These are phyloP conservation scores for Cutaneotrichosporon sp. DNA, from an alignment of 1,284 basidiomycete species.

Conservation along the genomic window DNA sequence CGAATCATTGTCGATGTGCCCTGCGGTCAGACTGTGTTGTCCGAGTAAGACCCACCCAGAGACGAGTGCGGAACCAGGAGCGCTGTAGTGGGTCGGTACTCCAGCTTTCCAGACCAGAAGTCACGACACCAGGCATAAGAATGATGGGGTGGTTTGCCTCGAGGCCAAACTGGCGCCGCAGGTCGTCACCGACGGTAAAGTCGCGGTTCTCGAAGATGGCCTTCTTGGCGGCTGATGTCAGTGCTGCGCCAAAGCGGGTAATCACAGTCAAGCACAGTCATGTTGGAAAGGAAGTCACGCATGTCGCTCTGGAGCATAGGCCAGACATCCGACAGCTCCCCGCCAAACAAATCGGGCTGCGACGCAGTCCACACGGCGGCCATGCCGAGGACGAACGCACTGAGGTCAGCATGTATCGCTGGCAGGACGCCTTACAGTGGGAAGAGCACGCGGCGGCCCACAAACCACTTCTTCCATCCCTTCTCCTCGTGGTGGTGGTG, in stretches of 20 bases:
- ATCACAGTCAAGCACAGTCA: slow-evolving; percentile 38
- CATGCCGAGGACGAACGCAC: slow-evolving; percentile 15
- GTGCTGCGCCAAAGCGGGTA: background rate
- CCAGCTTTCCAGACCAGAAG: slow-evolving; percentile 47
- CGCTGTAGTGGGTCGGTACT: slow-evolving; percentile 36
- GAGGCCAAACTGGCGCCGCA: slow-evolving; percentile 60
- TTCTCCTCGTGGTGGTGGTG: slow-evolving; percentile 17
- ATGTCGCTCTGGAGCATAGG: slow-evolving; percentile 37
- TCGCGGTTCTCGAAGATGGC: slow-evolving; percentile 66
- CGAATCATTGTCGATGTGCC: slow-evolving; percentile 57
- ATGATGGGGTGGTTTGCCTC: slow-evolving; percentile 71
- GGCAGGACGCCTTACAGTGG: background rate
- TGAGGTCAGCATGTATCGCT: slow-evolving; percentile 1
- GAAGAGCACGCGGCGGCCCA: slow-evolving; percentile 25
- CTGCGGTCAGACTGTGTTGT: slow-evolving; percentile 38
- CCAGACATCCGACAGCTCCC: slow-evolving; percentile 27
- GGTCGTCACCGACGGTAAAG: slow-evolving; percentile 72
- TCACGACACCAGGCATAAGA: slow-evolving; percentile 62
- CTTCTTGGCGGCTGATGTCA: slow-evolving; percentile 69
- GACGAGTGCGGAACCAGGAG: slow-evolving; percentile 47
- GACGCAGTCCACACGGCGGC: slow-evolving; percentile 19
- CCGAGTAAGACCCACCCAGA: slow-evolving; percentile 30
- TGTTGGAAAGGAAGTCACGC: slow-evolving; percentile 35
- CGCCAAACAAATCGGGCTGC: slow-evolving; percentile 18
- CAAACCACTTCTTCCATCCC: slow-evolving; percentile 24